These are phyloP conservation scores for Aurantiochytrium sp. DNA, from an alignment of 108 stramenopile genomes.

Conservation along the genomic window DNA sequence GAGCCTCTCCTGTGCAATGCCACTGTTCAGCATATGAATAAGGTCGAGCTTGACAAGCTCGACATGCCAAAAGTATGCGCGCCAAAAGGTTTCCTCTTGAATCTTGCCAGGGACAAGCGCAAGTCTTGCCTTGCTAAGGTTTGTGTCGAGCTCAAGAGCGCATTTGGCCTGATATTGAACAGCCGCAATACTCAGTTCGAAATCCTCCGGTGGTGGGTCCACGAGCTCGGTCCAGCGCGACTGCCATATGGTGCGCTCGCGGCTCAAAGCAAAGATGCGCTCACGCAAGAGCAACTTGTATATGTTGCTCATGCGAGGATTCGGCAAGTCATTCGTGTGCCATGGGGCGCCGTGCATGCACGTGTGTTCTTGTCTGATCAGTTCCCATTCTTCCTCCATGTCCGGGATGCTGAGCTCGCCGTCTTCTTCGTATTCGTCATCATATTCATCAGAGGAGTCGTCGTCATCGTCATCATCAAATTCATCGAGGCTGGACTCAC, in stretches of 20 bases:
- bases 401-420: not conserved
- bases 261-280: not conserved
- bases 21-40: not conserved
- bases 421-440: not conserved
- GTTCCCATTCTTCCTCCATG: not conserved
- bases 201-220: not conserved
- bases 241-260: not conserved
- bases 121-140: not conserved
- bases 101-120: slow-evolving; percentile 10
- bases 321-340: not conserved
- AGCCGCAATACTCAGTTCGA: not conserved
- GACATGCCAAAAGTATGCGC: not conserved
- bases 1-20: not conserved
- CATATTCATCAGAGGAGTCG: not conserved
- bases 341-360: slow-evolving; percentile 1
- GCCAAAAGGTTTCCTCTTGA: not conserved
- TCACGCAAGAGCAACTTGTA: not conserved
- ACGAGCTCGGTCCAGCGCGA: not conserved
- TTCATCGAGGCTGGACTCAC: not conserved
- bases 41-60: not conserved
- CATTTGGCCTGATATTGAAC: not conserved
- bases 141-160: not conserved
- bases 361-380: not conserved
- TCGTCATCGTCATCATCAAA: not conserved
- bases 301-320: not conserved